Conservation (phyloP, 805 yeast genomes). For the Phaffomyces antillensis region DNA sequence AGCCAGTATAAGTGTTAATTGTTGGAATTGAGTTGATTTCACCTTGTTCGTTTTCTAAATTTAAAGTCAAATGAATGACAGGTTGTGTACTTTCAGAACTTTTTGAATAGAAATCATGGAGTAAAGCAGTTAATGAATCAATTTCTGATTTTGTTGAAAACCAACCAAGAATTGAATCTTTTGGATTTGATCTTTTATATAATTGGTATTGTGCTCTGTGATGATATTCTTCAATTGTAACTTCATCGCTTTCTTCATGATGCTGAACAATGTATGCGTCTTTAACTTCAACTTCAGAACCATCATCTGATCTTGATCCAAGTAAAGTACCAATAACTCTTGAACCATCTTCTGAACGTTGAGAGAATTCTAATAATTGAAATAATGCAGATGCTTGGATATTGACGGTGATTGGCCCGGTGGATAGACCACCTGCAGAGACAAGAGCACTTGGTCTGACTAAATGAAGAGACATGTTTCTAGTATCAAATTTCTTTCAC, state of each 20-base stretch:
- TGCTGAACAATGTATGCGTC: constrained; percentile 81
- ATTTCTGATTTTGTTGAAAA: constrained; percentile 55
- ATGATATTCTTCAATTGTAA: constrained; percentile 69
- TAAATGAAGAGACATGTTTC: constrained; percentile 18
- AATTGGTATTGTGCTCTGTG: constrained; percentile 65
- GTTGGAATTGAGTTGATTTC: constrained; percentile 45
- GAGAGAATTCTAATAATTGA: constrained; percentile 66
- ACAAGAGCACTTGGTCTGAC: constrained; percentile 23
- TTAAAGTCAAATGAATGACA: constrained; percentile 72
- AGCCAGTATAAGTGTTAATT: constrained; percentile 65
- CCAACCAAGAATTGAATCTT: constrained; percentile 80
- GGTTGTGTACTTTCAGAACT: constrained; percentile 65
- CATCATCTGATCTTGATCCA: constrained; percentile 80
- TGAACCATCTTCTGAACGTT: constrained; percentile 47
- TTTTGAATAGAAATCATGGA: constrained; percentile 73
- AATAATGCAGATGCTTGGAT: constrained; percentile 67
- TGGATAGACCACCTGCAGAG: constrained; percentile 21
- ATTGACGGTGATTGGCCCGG: constrained; percentile 42
- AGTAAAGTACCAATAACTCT: constrained; percentile 78
- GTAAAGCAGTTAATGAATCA: constrained; percentile 66
- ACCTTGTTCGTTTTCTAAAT: constrained; percentile 34
- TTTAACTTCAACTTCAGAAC: constrained; percentile 62
- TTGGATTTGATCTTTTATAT: constrained; percentile 72
- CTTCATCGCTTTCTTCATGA: constrained; percentile 64
- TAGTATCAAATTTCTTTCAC: neutral